Evolutionary conservation across 495 filamentous ascomycete species (phyloP).

Genomic region (Neurospora sp.): DNA sequence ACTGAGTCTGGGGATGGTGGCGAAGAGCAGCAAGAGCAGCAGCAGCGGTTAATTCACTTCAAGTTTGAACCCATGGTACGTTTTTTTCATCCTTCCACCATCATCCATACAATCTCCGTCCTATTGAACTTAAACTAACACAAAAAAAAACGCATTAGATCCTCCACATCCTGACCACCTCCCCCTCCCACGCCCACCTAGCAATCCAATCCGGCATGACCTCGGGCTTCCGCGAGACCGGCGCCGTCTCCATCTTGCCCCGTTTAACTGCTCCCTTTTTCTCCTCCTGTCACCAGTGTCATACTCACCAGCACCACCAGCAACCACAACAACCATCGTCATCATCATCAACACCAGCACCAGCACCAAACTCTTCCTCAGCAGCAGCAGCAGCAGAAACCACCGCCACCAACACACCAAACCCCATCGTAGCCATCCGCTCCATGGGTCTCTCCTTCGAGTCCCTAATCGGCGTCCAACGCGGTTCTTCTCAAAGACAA

Average conservation of each 20-base stretch:
- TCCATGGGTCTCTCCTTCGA: slow-evolving; percentile 72
- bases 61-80: slow-evolving; percentile 92
- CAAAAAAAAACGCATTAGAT: slow-evolving; percentile 44
- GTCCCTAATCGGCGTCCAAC: slow-evolving; percentile 57
- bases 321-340: not conserved
- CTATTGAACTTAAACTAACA: not conserved
- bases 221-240: slow-evolving; percentile 84
- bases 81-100: not conserved
- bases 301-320: slow-evolving; percentile 25
- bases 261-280: not conserved
- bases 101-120: not conserved
- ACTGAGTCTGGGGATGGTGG: not conserved
- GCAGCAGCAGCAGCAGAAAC: not conserved
- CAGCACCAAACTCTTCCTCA: slow-evolving; percentile 5
- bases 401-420: slow-evolving; percentile 28
- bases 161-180: slow-evolving; percentile 72
- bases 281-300: not conserved
- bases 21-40: slow-evolving; percentile 2
- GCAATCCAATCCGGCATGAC: slow-evolving; percentile 63
- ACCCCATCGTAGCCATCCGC: slow-evolving; percentile 71
- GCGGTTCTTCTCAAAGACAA: slow-evolving; percentile 14
- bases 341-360: slow-evolving; percentile 9
- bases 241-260: slow-evolving; percentile 41
- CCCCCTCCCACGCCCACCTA: slow-evolving; percentile 56
- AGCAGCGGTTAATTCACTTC: slow-evolving; percentile 63